phyloP scores from a whole-genome alignment of 1,139 yeast genomes.

The Chernovozyma aurita region DNA sequence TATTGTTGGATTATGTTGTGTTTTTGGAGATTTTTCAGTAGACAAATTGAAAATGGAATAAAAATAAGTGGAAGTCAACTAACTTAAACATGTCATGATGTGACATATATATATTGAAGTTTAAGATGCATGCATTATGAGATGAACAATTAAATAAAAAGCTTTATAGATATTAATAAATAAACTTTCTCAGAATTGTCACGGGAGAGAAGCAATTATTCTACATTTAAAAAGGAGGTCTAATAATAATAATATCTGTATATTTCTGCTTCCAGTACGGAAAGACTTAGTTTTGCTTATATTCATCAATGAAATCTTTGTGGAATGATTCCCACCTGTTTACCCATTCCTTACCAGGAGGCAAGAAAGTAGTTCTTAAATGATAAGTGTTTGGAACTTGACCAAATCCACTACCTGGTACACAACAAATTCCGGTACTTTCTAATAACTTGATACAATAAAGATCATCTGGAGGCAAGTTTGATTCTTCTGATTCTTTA shows the following conservation, averaged over 20 bases:
- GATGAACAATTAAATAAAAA: too few species aligned
- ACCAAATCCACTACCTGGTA: slow-evolving; percentile 97
- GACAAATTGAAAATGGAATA: slow-evolving; percentile 1
- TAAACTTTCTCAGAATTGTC: too few species aligned
- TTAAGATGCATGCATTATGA: too few species aligned
- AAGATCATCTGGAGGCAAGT: slow-evolving; percentile 71
- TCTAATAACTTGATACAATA: slow-evolving; percentile 83
- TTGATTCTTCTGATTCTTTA: slow-evolving; percentile 51
- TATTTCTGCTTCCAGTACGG: too few species aligned
- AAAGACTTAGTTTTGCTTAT: slow-evolving; percentile 24
- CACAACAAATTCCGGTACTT: slow-evolving; percentile 92
- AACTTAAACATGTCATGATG: neutral
- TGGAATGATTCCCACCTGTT: slow-evolving; percentile 75
- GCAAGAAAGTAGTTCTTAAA: slow-evolving; percentile 90
- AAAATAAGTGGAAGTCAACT: too few species aligned
- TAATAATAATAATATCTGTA: too few species aligned
- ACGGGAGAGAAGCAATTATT: too few species aligned
- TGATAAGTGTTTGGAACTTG: slow-evolving; percentile 87
- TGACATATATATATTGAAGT: too few species aligned
- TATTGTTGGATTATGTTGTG: slow-evolving; percentile 33
- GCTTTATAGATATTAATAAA: neutral
- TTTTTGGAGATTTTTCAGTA: slow-evolving; percentile 26
- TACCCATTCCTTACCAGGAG: slow-evolving; percentile 92
- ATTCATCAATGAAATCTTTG: slow-evolving; percentile 58
- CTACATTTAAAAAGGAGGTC: too few species aligned